These are phyloP conservation scores for Erodium maritimum DNA, from an alignment of 345 rosid genomes.

Conservation along the genomic window DNA sequence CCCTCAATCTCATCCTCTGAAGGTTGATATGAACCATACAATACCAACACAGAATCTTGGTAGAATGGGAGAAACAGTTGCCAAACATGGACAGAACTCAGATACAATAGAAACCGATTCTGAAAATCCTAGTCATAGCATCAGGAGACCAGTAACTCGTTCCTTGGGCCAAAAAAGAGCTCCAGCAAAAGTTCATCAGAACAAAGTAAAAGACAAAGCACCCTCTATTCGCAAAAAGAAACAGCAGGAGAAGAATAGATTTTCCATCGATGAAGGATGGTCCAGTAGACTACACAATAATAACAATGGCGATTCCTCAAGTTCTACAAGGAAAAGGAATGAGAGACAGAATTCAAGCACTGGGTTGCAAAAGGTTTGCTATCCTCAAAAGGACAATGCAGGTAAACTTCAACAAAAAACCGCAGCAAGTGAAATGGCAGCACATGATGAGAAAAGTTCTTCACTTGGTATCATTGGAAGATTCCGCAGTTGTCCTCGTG, in stretches of 20 bases:
- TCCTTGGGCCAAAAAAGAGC: conserved; percentile 38
- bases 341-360: conserved; percentile 23
- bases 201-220: conserved; percentile 19
- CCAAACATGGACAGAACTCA: conserved; percentile 40
- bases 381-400: conserved; percentile 23
- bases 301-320: conserved; percentile 22
- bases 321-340: conserved; percentile 26
- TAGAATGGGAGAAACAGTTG: conserved; percentile 16
- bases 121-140: conserved; percentile 38
- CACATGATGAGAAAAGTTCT: conserved; percentile 35
- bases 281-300: conserved; percentile 19
- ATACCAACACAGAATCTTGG: conserved; percentile 21
- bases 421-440: conserved; percentile 22
- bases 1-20: conserved; percentile 27
- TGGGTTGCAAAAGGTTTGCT: conserved; percentile 29
- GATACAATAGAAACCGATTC: conserved; percentile 80
- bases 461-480: conserved; percentile 25
- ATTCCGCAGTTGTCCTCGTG: conserved; percentile 19
- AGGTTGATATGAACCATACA: conserved; percentile 22
- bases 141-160: conserved; percentile 50
- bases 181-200: conserved; percentile 20
- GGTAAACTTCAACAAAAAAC: conserved; percentile 25
- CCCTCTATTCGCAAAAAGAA: conserved; percentile 25
- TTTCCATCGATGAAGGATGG: conserved; percentile 42
- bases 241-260: conserved; percentile 26